Base-by-base conservation (phyloP, 225 moss, liverwort and hornwort species). In the Thuidium tamariscinum region DNA sequence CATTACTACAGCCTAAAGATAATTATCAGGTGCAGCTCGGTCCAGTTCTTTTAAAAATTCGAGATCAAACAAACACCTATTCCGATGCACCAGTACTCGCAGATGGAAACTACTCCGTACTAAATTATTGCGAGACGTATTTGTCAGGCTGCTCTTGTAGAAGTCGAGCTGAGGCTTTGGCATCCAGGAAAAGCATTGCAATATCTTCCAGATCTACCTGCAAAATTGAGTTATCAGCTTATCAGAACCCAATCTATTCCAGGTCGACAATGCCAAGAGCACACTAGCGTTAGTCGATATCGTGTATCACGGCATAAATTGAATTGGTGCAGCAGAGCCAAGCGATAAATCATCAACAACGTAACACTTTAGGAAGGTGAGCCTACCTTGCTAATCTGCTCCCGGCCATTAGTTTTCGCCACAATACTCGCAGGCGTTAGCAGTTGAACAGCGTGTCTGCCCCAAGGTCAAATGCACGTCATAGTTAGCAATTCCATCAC, bases 131-230 rank as follows among this genome's bases (percentile, higher is more conserved):
- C 10, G 94, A 94, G 34, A 97, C 94, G 82, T 97, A 98, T 91
- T 98, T 98, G 73, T 96, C 95, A 62, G 94, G 94, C 86, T 98
- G 97, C 90, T 96, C 97, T 89, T 98, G 98, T 18, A 98, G 89
- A 84, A 98, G 94, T 84, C 91, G 91, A 46, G 98, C 96, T 46
- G 98, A 98, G 52, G 98, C 97, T 83, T 96, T 98, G 26, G 97
- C 97, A 86, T 98, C 97, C 86, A 98, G 83, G 81, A 98, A 98
- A 62, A 98, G 94, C 85, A 90, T 92, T 48, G 94, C 96, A 70
- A 98, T 97, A 63, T 97, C 98, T 88, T 97, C 97, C 65, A 98
- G 85, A 90, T 96, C 98, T 61, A 88, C 94, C 95, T 95, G 87
- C 85, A 80, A 69, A 22, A 68, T 32, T 19, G 44, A n/a, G 84